phyloP scores from a whole-genome alignment of 2,329 filamentous ascomycete species.

The Aspergillus brasiliensis region DNA sequence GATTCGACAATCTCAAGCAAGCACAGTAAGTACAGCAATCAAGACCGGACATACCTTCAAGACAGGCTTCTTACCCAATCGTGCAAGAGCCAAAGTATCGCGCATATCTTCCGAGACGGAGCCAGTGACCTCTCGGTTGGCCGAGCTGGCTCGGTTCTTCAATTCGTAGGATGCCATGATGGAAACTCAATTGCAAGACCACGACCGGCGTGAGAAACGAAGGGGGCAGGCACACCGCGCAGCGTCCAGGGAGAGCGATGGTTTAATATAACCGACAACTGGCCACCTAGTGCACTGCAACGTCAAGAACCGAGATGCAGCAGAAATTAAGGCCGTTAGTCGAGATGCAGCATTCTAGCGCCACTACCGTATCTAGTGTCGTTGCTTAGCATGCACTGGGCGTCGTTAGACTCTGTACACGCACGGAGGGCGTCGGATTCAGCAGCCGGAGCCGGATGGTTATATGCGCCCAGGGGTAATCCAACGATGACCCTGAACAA shows the following conservation, averaged over 20 bases:
- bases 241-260: neutral
- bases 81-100: constrained; percentile 17
- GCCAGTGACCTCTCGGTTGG: neutral
- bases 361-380: neutral
- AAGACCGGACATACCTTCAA: constrained; percentile 14
- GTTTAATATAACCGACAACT: neutral
- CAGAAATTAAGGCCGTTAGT: neutral
- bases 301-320: neutral
- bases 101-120: neutral
- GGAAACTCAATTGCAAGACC: neutral
- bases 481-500: neutral
- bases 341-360: neutral
- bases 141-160: constrained; percentile 1
- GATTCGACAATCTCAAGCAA: neutral
- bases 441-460: neutral
- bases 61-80: constrained; percentile 24
- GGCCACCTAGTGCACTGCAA: neutral
- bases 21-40: too few relatives aligned
- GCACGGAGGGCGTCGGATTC: neutral
- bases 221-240: neutral
- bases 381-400: neutral
- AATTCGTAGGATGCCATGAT: constrained; percentile 11
- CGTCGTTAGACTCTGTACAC: neutral
- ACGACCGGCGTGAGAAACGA: neutral
- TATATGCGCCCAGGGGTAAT: neutral